phyloP scores from a whole-genome alignment of 2,329 filamentous ascomycete genomes.

The Phyllosticta citriasiana region DNA sequence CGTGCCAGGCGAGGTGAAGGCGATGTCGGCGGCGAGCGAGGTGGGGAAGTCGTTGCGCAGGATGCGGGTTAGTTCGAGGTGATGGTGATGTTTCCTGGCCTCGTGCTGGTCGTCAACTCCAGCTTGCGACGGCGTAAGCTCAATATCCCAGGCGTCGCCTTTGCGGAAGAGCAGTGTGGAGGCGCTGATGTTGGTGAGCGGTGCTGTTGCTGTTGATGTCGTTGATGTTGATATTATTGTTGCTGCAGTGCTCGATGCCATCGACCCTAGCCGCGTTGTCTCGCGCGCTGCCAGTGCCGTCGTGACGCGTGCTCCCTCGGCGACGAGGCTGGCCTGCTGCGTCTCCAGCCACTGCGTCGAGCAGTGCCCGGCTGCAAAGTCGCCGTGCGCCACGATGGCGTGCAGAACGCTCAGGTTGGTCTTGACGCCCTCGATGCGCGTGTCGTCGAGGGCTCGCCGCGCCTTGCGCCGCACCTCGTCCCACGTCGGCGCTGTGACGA shows the following conservation, averaged over 20 bases:
- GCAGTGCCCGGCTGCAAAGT: constrained; percentile 39
- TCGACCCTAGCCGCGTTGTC: not conserved
- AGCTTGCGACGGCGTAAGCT: constrained; percentile 20
- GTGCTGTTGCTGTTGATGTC: not conserved
- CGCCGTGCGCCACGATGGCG: constrained; percentile 41
- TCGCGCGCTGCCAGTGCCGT: constrained; percentile 6
- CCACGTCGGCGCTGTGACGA: constrained; percentile 47
- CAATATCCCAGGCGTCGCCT: constrained; percentile 49
- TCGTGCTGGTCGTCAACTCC: constrained; percentile 1
- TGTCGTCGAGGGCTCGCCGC: constrained; percentile 45
- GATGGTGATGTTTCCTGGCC: constrained; percentile 29
- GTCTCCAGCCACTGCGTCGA: constrained; percentile 51
- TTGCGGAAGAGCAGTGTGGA: constrained; percentile 43
- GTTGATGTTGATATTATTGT: not conserved
- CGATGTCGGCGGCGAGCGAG: constrained; percentile 43
- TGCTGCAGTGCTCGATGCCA: not conserved
- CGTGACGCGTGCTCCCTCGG: constrained; percentile 19
- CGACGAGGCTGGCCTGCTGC: constrained; percentile 34
- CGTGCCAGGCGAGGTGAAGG: constrained; percentile 31
- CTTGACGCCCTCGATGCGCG: constrained; percentile 45
- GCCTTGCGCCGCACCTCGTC: constrained; percentile 44
- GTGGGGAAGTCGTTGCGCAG: constrained; percentile 51
- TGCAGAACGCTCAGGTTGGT: constrained; percentile 48
- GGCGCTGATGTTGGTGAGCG: constrained; percentile 8
- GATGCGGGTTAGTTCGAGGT: constrained; percentile 45